Percentiles rank a stretch among this genome's conserved stretches.
Conservation (phyloP, 2,329 filamentous ascomycete genomes). For the Allantophomopsis cytisporea region DNA sequence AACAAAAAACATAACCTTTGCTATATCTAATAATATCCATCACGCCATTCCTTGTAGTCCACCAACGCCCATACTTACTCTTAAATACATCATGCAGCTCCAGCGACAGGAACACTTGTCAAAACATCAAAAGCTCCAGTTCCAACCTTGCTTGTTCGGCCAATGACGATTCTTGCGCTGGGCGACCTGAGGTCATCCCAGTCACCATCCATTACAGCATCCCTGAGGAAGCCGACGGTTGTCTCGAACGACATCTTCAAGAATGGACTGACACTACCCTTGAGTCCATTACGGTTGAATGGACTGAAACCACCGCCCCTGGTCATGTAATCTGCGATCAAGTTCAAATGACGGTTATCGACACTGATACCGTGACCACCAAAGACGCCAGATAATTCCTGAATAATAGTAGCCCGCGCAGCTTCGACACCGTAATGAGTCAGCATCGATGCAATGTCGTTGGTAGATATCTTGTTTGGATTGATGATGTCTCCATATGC, state of each 20-base stretch:
- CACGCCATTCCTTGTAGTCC: too few species aligned
- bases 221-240: constrained; percentile 83
- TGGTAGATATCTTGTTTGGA: constrained; percentile 76
- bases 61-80: too few species aligned
- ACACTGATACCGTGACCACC: constrained; percentile 82
- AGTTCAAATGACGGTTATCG: constrained; percentile 81
- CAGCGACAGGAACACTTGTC: constrained; percentile 30
- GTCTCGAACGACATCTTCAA: constrained; percentile 99
- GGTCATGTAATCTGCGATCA: constrained; percentile 99
- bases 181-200: constrained; percentile 80
- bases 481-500: constrained; percentile 76
- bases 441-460: constrained; percentile 82
- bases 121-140: constrained; percentile 90
- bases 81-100: too few species aligned
- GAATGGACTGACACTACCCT: constrained; percentile 75
- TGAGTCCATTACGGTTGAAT: constrained; percentile 84
- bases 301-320: constrained; percentile 76
- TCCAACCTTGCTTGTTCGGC: constrained; percentile 67
- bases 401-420: constrained; percentile 73
- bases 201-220: constrained; percentile 81
- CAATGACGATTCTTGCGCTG: constrained; percentile 78
- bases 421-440: constrained; percentile 86
- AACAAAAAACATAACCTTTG: too few species aligned
- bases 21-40: too few species aligned
- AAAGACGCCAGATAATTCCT: constrained; percentile 79